Conservation (phyloP, 2,329 filamentous ascomycete genomes). For the Fusarium sacchari region DNA sequence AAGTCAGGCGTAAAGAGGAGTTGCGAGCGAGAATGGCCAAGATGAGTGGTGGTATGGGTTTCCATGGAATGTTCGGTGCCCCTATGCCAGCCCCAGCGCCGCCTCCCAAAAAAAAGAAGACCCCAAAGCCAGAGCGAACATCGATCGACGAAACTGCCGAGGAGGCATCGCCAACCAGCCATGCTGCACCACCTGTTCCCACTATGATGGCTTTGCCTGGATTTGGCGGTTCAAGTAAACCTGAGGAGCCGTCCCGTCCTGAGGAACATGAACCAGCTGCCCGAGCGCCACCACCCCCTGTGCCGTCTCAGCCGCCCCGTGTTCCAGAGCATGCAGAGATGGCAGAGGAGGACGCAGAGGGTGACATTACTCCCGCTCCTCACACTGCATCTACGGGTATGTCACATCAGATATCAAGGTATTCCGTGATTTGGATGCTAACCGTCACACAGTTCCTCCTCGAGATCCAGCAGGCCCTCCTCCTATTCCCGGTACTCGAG, state of each 20-base stretch:
- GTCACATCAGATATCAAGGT: conserved; percentile 10
- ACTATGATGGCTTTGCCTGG: conserved; percentile 76
- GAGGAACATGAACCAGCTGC: conserved; percentile 47
- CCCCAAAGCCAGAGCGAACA: conserved; percentile 54
- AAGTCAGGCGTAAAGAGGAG: conserved; percentile 85
- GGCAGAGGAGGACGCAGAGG: conserved; percentile 47
- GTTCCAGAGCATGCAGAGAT: conserved; percentile 36
- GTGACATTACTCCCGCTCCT: conserved; percentile 50
- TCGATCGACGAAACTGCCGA: conserved; percentile 58
- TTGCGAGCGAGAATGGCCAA: conserved; percentile 96
- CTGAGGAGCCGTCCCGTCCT: conserved; percentile 53
- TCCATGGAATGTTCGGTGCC: conserved; percentile 91
- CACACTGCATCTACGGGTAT: conserved; percentile 35
- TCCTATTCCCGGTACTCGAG: conserved; percentile 61
- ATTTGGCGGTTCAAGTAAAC: conserved; percentile 68
- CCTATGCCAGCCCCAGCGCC: conserved; percentile 72
- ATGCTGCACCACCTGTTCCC: conserved; percentile 64
- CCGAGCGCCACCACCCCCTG: conserved; percentile 44
- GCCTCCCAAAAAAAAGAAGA: conserved; percentile 64
- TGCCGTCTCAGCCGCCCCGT: conserved; percentile 42
- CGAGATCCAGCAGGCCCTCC: conserved; percentile 51
- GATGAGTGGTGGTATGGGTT: conserved; percentile 97
- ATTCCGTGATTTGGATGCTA: conserved; percentile 28
- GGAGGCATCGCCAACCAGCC: conserved; percentile 53
- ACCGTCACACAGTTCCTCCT: conserved; percentile 45